Percentiles rank a stretch among this genome's conserved stretches.
These are phyloP conservation scores for Udeniomyces megalosporus DNA, from an alignment of 768 basidiomycete genomes.

Conservation along the genomic window DNA sequence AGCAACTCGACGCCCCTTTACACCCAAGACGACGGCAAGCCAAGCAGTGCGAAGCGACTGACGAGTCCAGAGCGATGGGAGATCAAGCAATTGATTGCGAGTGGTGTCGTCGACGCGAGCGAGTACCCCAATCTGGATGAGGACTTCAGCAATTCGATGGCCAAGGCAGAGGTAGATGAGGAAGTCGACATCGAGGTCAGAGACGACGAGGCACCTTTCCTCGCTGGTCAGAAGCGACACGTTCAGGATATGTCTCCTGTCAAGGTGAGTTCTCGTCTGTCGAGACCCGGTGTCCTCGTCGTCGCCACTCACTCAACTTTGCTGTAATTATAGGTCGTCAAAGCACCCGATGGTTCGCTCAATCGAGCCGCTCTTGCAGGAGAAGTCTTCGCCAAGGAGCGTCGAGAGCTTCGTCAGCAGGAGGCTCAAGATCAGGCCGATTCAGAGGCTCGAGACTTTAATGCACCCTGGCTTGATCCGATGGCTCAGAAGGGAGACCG, in stretches of 20 bases:
- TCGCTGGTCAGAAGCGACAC: conserved; percentile 88
- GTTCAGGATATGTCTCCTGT: conserved; percentile 91
- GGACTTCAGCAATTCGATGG: conserved; percentile 57
- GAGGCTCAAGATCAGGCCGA: conserved; percentile 89
- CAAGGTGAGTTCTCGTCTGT: conserved; percentile 39
- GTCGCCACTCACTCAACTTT: background rate
- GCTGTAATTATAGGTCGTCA: conserved; percentile 50
- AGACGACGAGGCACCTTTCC: conserved; percentile 91
- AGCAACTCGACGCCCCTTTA: conserved; percentile 70
- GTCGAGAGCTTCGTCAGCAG: conserved; percentile 82
- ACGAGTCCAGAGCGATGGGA: conserved; percentile 98
- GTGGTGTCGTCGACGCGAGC: conserved; percentile 75
- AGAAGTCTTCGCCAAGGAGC: conserved; percentile 82
- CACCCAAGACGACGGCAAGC: conserved; percentile 32
- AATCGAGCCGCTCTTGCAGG: conserved; percentile 91
- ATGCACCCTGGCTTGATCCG: conserved; percentile 91
- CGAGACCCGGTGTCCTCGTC: background rate
- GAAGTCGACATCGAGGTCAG: conserved; percentile 93
- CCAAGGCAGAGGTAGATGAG: conserved; percentile 70
- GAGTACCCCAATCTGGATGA: conserved; percentile 91
- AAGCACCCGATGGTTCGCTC: conserved; percentile 92
- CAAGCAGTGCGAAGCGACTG: conserved; percentile 69
- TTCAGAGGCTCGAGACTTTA: conserved; percentile 85
- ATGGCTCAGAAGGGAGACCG: conserved; percentile 79
- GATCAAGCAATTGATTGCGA: conserved; percentile 95